Conservation (phyloP, 2,329 filamentous ascomycete species). For the Dothideomycetidae sp. region DNA sequence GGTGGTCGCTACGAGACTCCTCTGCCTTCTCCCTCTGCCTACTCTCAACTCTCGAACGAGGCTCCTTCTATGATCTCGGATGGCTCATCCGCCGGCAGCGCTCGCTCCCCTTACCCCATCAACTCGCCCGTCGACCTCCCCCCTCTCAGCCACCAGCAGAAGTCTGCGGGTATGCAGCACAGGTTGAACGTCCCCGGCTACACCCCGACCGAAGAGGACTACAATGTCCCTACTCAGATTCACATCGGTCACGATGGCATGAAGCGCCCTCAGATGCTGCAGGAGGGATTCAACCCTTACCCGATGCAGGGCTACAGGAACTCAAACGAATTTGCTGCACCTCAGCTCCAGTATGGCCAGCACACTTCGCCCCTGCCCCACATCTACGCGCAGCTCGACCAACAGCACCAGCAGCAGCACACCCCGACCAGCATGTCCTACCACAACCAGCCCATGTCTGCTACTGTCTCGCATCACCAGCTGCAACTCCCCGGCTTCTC, state of each 20-base stretch:
- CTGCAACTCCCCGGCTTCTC: slow-evolving; percentile 19
- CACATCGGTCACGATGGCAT: slow-evolving; percentile 17
- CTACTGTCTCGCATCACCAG: slow-evolving; percentile 7
- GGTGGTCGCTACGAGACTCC: slow-evolving; percentile 36
- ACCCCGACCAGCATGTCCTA: slow-evolving; percentile 9
- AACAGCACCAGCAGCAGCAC: slow-evolving; percentile 15
- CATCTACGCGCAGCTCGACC: slow-evolving; percentile 16
- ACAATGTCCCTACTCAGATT: slow-evolving; percentile 19
- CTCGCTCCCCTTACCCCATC: slow-evolving; percentile 31
- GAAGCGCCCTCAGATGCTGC: slow-evolving; percentile 21
- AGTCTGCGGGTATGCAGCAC: slow-evolving; percentile 6
- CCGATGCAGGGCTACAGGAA: slow-evolving; percentile 14
- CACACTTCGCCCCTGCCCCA: slow-evolving; percentile 13
- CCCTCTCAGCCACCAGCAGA: slow-evolving; percentile 21
- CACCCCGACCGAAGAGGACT: slow-evolving; percentile 19
- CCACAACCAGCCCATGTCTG: slow-evolving; percentile 12
- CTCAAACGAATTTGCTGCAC: slow-evolving; percentile 10
- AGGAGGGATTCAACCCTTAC: slow-evolving; percentile 22
- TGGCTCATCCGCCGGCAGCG: slow-evolving; percentile 29
- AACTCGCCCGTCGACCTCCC: slow-evolving; percentile 34
- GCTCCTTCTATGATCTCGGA: slow-evolving; percentile 61
- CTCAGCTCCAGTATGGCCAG: slow-evolving; percentile 12
- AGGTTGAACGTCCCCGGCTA: slow-evolving; percentile 23
- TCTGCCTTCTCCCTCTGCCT: slow-evolving; percentile 48
- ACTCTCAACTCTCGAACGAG: slow-evolving; percentile 49